These are phyloP conservation scores for Mucor racemosus DNA, from an alignment of 371 early-diverging fungal genomes.

Conservation along the genomic window DNA sequence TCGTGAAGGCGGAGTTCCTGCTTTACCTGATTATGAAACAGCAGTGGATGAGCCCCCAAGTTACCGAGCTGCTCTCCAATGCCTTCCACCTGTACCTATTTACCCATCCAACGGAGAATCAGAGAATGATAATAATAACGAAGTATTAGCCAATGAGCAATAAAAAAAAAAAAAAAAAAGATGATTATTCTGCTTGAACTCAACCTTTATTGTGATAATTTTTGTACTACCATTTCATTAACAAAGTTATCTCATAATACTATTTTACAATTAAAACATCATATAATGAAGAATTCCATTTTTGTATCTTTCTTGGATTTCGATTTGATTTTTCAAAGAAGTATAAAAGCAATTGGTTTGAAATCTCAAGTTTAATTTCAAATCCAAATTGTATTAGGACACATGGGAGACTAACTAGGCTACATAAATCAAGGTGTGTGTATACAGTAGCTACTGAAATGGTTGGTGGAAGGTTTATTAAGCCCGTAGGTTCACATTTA, in stretches of 20 bases:
- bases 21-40: slow-evolving; percentile 22
- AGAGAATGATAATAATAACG: neutral
- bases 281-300: no score
- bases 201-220: neutral
- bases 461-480: neutral
- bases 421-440: neutral
- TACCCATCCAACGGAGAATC: slow-evolving; percentile 7
- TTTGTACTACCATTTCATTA: neutral
- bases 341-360: no score
- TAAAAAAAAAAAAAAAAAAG: neutral
- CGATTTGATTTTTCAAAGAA: no score
- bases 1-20: slow-evolving; percentile 22
- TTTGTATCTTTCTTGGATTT: no score
- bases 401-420: neutral
- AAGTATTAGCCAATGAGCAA: neutral
- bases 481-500: neutral
- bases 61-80: slow-evolving; percentile 17
- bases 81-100: slow-evolving; percentile 21
- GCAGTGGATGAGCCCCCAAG: slow-evolving; percentile 20
- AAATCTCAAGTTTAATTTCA: neutral
- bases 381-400: neutral
- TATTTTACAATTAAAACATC: no score
- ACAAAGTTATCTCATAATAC: no score
- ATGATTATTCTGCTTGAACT: neutral
- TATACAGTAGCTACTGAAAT: neutral